Percentiles rank a stretch among this genome's conserved stretches.
phyloP scores from a whole-genome alignment of 352 stramenopile genomes.

The Blastocystis sp. region DNA sequence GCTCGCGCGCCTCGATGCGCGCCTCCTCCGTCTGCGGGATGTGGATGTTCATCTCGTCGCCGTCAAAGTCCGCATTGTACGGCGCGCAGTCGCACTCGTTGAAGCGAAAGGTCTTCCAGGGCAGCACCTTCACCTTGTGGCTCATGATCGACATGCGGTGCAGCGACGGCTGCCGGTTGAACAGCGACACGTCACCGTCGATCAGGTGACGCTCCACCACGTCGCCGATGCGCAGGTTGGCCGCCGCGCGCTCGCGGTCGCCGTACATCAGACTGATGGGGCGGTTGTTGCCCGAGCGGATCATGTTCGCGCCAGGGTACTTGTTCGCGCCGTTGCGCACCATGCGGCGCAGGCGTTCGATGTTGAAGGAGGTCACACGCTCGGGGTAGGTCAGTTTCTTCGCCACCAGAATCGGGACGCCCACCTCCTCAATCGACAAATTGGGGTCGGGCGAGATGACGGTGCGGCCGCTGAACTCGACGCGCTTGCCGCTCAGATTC shows the following conservation, averaged over 20 bases:
- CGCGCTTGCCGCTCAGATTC: constrained; percentile 96
- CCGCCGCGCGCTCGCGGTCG: constrained; percentile 86
- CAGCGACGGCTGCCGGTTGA: constrained; percentile 98
- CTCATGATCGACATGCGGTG: constrained; percentile 99
- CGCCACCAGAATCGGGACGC: constrained; percentile 88
- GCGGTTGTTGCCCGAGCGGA: constrained; percentile 72
- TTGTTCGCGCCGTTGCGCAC: constrained; percentile 88
- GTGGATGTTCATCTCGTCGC: constrained; percentile 99
- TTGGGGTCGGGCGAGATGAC: constrained; percentile 99
- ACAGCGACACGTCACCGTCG: constrained; percentile 96
- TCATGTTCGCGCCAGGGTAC: constrained; percentile 91
- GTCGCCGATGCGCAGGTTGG: constrained; percentile 91
- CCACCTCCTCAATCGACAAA: constrained; percentile 88
- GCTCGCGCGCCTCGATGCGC: constrained; percentile 87
- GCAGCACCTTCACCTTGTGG: constrained; percentile 80
- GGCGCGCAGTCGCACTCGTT: constrained; percentile 98
- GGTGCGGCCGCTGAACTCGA: constrained; percentile 97
- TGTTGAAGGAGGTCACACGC: constrained; percentile 93
- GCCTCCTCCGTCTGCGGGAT: constrained; percentile 98
- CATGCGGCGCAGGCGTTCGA: constrained; percentile 88
- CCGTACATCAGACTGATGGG: constrained; percentile 83
- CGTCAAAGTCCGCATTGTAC: constrained; percentile 99
- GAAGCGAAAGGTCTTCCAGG: constrained; percentile 96
- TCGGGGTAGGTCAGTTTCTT: constrained; percentile 98
- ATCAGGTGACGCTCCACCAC: constrained; percentile 98